These are phyloP conservation scores for Cladophialophora yegresii DNA, from an alignment of 2,329 filamentous ascomycete species.

Conservation along the genomic window DNA sequence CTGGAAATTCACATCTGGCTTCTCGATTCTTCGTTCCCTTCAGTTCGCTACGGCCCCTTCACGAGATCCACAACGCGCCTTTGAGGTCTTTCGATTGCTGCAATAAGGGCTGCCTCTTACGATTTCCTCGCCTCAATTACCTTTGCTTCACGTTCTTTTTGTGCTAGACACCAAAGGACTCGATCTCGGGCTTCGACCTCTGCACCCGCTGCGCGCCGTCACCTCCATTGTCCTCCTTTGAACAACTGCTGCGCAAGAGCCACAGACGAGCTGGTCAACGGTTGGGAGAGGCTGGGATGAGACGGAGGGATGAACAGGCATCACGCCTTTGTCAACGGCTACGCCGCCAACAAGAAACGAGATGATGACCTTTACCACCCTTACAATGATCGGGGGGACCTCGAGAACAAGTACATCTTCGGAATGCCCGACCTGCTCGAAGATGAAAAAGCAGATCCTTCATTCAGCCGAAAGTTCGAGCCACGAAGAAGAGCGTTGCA, in stretches of 20 bases:
- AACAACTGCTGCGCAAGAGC: constrained; percentile 5
- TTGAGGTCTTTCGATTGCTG: constrained; percentile 1
- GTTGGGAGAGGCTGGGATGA: constrained; percentile 29
- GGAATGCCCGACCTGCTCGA: constrained; percentile 32
- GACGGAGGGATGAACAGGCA: constrained; percentile 73
- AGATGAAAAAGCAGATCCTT: constrained; percentile 32
- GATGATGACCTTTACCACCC: constrained; percentile 76
- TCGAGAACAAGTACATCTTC: constrained; percentile 32
- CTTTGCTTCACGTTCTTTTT: neutral
- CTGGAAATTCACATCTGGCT: constrained; percentile 9
- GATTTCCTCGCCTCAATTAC: neutral
- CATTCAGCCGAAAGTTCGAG: constrained; percentile 30
- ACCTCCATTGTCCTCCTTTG: neutral
- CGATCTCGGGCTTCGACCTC: neutral
- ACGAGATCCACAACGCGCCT: constrained; percentile 5
- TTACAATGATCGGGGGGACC: constrained; percentile 77
- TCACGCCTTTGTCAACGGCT: constrained; percentile 79
- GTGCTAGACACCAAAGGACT: neutral
- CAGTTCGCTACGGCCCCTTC: neutral
- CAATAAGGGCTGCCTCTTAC: neutral
- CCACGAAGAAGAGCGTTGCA: constrained; percentile 29
- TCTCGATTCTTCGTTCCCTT: constrained; percentile 1
- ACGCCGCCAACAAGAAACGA: constrained; percentile 67
- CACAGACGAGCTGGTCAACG: constrained; percentile 15
- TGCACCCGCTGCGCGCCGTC: no score